Percentiles rank a stretch among this genome's conserved stretches.
Evolutionary conservation across 208 protist species (phyloP).

Genomic region (Trypanosoma brucei): DNA sequence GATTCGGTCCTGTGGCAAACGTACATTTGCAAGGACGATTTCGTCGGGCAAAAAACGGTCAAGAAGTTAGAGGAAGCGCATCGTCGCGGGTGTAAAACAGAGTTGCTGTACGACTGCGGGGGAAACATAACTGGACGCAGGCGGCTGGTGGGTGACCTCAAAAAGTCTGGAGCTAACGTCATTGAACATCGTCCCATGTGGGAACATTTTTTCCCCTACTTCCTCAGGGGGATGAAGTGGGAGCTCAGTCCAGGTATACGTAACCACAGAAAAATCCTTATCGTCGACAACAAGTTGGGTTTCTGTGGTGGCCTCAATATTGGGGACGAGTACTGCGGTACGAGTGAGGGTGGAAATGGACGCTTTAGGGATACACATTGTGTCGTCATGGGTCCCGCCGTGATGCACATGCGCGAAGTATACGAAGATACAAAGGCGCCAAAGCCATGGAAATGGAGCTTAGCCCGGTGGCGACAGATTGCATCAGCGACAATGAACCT

Average conservation of each 20-base stretch:
- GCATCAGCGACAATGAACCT: slow-evolving; percentile 54
- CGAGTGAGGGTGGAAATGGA: slow-evolving; percentile 51
- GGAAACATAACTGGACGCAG: slow-evolving; percentile 87
- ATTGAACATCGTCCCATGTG: slow-evolving; percentile 87
- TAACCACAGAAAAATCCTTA: slow-evolving; percentile 90
- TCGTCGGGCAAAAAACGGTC: slow-evolving; percentile 69
- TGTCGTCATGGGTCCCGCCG: slow-evolving; percentile 61
- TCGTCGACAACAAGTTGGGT: slow-evolving; percentile 78
- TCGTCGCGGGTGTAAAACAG: slow-evolving; percentile 62
- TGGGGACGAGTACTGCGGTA: slow-evolving; percentile 89
- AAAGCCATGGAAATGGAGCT: slow-evolving; percentile 78
- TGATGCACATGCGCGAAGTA: slow-evolving; percentile 72
- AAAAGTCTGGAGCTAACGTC: slow-evolving; percentile 65
- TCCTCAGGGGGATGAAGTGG: slow-evolving; percentile 71
- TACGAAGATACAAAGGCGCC: slow-evolving; percentile 86
- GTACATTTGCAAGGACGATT: slow-evolving; percentile 93
- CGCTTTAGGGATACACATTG: slow-evolving; percentile 88
- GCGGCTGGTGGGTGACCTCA: slow-evolving; percentile 62
- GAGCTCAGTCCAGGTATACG: slow-evolving; percentile 74
- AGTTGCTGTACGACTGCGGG: slow-evolving; percentile 88
- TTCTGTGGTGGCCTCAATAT: slow-evolving; percentile 92
- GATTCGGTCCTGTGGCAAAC: slow-evolving; percentile 84
- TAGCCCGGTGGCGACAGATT: slow-evolving; percentile 72
- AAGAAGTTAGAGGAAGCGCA: slow-evolving; percentile 62
- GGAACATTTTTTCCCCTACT: slow-evolving; percentile 53